Evolutionary conservation across 1,284 basidiomycete genomes (phyloP), one percentile per base, ranked within the genome.

Genomic region (Pseudozyma thailandica): DNA sequence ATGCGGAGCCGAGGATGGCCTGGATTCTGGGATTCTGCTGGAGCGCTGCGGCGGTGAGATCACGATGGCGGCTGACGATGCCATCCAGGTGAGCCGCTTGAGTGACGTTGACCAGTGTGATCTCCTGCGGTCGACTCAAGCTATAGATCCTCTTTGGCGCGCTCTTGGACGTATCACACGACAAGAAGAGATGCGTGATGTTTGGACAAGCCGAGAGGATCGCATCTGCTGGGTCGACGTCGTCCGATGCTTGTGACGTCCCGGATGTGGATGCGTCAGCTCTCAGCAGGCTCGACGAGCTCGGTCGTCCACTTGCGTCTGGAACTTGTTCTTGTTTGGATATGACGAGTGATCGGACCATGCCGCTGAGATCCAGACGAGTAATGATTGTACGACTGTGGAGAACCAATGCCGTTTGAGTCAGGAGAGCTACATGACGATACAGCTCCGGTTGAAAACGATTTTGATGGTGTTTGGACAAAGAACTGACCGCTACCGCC

Each of bases 31-130:
- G 63, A 27, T 72, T 55, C 25, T 53, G 47, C 43, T 66, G 58
- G 13, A 72, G 50, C 7, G 51, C 51, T 13, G 50, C 63, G 4
- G 69, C 51, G 21, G 52, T 56, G 10, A 61, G 51, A 20, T 66
- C 54, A 30, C 69, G 69, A 38, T 72, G 69, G 8, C 69, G 63
- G 12, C 49, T 47, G 18, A 59, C 59, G 26, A 72, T 41, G 7
- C 69, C 69, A 15, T 59, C 37, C 12, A 72, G 38, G n/a, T 66
- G 54, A 9, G 48, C 31, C 9, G 39, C 35, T 1, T 37, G 28
- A 10, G n/a, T 31, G 27, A 72, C 51, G 20, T 58, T 54, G 50
- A 72, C 41, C 25, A 72, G 50, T 6, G 54, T 59, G 33, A 66
- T 26, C 20, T 72, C 69, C 20, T 49, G 46, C 0, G 63, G 62